Evolutionary conservation across 495 filamentous ascomycete genomes (phyloP).

Genomic region (Poronia punctata): DNA sequence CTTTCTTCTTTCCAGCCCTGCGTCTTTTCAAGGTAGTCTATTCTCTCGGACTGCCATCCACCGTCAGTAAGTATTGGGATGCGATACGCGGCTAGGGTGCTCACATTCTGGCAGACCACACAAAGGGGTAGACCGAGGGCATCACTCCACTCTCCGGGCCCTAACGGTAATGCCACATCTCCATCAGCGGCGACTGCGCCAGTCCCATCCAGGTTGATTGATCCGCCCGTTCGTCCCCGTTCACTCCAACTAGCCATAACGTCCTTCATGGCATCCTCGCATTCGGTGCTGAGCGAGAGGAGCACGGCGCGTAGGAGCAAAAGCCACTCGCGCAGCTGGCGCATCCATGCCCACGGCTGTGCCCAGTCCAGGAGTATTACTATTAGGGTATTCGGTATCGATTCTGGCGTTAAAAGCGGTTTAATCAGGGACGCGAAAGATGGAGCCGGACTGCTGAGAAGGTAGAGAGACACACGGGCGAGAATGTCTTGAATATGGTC

Average conservation of each 20-base stretch:
- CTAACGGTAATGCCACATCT: constrained; percentile 68
- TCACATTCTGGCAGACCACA: constrained; percentile 88
- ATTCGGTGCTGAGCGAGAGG: constrained; percentile 64
- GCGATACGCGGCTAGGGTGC: constrained; percentile 21
- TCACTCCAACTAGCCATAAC: constrained; percentile 61
- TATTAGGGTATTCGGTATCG: constrained; percentile 79
- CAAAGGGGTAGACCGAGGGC: constrained; percentile 81
- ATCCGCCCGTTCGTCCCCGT: constrained; percentile 46
- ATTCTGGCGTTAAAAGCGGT: constrained; percentile 77
- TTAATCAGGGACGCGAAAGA: constrained; percentile 78
- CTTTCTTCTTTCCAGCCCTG: constrained; percentile 89
- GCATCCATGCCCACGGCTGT: constrained; percentile 86
- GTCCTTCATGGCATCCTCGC: constrained; percentile 76
- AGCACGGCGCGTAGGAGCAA: constrained; percentile 70
- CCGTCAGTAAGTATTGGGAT: constrained; percentile 19
- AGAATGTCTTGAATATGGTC: constrained; percentile 59
- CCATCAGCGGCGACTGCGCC: constrained; percentile 40
- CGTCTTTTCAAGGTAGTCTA: constrained; percentile 78
- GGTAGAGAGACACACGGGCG: constrained; percentile 84
- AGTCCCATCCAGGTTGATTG: constrained; percentile 42
- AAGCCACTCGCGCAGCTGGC: constrained; percentile 83
- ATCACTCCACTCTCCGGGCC: constrained; percentile 92
- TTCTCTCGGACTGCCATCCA: constrained; percentile 68
- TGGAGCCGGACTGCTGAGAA: constrained; percentile 73
- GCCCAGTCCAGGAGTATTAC: constrained; percentile 90